phyloP scores from a whole-genome alignment of 2,329 filamentous ascomycete species.

The Stagonosporopsis rhizophila region DNA sequence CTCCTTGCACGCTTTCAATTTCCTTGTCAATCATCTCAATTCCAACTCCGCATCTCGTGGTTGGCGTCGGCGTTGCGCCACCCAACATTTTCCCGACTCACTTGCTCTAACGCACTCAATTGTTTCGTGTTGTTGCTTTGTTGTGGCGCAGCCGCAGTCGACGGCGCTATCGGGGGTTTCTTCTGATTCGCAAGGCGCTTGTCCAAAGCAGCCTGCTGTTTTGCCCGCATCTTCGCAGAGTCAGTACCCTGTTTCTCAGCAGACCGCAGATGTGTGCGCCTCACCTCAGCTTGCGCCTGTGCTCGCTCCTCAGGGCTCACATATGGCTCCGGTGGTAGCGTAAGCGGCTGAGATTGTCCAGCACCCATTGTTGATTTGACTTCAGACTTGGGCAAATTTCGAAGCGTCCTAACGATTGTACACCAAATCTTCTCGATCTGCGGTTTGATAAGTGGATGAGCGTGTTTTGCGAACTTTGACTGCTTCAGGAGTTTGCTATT shows the following conservation, averaged over 20 bases:
- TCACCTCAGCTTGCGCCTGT: conserved; percentile 35
- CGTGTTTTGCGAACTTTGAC: background rate
- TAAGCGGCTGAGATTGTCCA: conserved; percentile 29
- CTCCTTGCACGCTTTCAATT: background rate
- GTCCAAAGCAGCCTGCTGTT: conserved; percentile 39
- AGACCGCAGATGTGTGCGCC: background rate
- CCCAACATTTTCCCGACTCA: conserved; percentile 41
- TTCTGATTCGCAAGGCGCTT: conserved; percentile 34
- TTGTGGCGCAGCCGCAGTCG: conserved; percentile 12
- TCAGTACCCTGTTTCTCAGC: conserved; percentile 2
- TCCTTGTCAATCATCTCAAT: conserved; percentile 20
- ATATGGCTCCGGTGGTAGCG: conserved; percentile 29
- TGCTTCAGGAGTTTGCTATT: background rate
- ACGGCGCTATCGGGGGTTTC: conserved; percentile 17
- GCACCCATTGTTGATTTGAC: conserved; percentile 32
- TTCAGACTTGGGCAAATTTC: background rate
- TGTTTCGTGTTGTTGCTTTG: conserved; percentile 27
- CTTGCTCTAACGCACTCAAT: conserved; percentile 35
- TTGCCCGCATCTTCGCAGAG: conserved; percentile 37
- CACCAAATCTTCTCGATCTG: too few species aligned
- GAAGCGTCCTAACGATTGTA: background rate
- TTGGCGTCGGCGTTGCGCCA: conserved; percentile 41
- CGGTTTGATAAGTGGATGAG: background rate
- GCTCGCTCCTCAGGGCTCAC: conserved; percentile 34
- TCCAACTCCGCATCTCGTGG: conserved; percentile 36